Conservation (phyloP, 192 early-diverging fungal genomes). For the Coemansia sp. region DNA sequence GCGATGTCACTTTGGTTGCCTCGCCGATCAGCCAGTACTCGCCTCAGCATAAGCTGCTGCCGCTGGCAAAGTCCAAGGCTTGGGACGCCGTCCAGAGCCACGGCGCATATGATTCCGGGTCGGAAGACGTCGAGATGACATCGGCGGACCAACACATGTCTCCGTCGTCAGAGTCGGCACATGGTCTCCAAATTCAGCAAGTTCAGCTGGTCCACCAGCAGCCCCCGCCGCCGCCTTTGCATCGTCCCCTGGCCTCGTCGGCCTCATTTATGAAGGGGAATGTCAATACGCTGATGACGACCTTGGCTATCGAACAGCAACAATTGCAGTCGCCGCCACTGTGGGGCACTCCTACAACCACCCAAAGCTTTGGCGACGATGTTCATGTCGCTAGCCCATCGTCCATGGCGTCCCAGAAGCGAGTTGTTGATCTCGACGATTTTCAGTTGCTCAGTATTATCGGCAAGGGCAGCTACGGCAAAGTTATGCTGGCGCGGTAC, state of each 20-base stretch:
- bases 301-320: conserved; percentile 21
- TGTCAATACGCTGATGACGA: conserved; percentile 48
- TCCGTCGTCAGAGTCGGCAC: conserved; percentile 4
- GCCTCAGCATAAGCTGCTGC: conserved; percentile 6
- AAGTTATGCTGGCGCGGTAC: conserved; percentile 71
- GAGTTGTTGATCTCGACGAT: conserved; percentile 51
- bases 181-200: conserved; percentile 14
- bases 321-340: conserved; percentile 5
- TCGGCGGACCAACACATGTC: conserved; percentile 6
- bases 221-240: conserved; percentile 6
- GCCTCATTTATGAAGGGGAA: conserved; percentile 21
- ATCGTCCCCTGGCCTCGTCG: not conserved
- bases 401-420: conserved; percentile 8
- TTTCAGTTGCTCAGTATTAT: conserved; percentile 73
- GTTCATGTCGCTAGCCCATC: not conserved
- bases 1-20: conserved; percentile 1
- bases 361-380: conserved; percentile 15
- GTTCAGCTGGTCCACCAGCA: conserved; percentile 42
- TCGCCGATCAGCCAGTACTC: conserved; percentile 4
- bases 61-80: conserved; percentile 24
- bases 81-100: conserved; percentile 11
- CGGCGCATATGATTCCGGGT: not conserved
- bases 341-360: conserved; percentile 20
- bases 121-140: conserved; percentile 20
- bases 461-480: conserved; percentile 75